phyloP scores from a whole-genome alignment of 2,329 filamentous ascomycete species.

The Fusarium heterosporum region DNA sequence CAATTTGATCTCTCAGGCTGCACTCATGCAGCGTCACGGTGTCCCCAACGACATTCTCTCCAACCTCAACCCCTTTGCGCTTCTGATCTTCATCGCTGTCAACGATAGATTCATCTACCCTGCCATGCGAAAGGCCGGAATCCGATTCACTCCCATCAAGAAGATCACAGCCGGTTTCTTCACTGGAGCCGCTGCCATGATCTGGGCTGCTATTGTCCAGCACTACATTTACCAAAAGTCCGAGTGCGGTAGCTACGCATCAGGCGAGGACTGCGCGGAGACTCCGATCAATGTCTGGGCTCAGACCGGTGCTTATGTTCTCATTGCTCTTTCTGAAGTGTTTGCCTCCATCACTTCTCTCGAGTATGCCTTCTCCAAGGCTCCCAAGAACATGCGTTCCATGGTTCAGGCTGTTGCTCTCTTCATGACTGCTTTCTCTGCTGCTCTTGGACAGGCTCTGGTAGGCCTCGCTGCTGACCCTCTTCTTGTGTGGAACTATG shows the following conservation, averaged over 20 bases:
- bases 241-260: constrained; percentile 63
- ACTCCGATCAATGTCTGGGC: constrained; percentile 69
- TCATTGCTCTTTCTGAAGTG: constrained; percentile 63
- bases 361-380: constrained; percentile 82
- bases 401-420: constrained; percentile 76
- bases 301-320: constrained; percentile 63
- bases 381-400: constrained; percentile 80
- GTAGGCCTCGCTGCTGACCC: constrained; percentile 65
- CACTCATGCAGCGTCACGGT: constrained; percentile 73
- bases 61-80: constrained; percentile 78
- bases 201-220: constrained; percentile 65
- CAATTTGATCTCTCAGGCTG: constrained; percentile 72
- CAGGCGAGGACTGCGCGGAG: constrained; percentile 47
- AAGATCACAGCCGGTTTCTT: constrained; percentile 79
- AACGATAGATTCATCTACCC: constrained; percentile 78
- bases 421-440: constrained; percentile 76
- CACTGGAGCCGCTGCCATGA: constrained; percentile 69
- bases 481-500: constrained; percentile 80
- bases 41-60: constrained; percentile 82
- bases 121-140: constrained; percentile 68
- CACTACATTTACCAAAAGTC: constrained; percentile 73
- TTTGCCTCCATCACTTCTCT: constrained; percentile 67
- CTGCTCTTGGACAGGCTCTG: constrained; percentile 73
- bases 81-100: constrained; percentile 80
- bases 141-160: constrained; percentile 80